phyloP scores from a whole-genome alignment of 2,329 filamentous ascomycete genomes.

The Exserohilum rostratum region DNA sequence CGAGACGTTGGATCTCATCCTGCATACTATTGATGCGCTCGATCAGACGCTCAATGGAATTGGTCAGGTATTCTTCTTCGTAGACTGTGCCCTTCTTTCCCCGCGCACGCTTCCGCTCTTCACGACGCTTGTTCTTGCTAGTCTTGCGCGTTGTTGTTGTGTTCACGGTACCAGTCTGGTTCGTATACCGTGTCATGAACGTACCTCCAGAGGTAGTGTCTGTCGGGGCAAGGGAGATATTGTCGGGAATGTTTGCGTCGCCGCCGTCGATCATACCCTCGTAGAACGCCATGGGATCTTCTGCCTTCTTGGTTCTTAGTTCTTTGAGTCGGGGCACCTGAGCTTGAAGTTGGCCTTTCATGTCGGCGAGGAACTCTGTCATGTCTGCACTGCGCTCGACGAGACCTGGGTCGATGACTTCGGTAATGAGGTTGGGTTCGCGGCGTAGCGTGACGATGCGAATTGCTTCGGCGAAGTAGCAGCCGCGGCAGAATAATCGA shows the following conservation, averaged over 20 bases:
- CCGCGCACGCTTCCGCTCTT: conserved; percentile 92
- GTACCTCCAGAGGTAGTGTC: conserved; percentile 78
- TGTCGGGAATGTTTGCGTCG: conserved; percentile 77
- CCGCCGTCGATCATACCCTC: conserved; percentile 64
- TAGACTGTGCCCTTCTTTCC: conserved; percentile 98
- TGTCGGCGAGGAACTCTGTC: conserved; percentile 92
- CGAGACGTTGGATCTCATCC: conserved; percentile 74
- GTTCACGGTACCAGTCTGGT: conserved; percentile 73
- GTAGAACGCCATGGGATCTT: conserved; percentile 87
- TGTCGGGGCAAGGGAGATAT: conserved; percentile 88
- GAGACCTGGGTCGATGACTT: conserved; percentile 77
- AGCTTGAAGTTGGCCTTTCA: conserved; percentile 79
- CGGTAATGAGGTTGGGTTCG: conserved; percentile 66
- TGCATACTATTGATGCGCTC: conserved; percentile 78
- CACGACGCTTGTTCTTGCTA: conserved; percentile 83
- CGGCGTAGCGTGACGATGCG: conserved; percentile 70
- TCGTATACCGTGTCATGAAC: conserved; percentile 91
- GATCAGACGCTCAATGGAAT: conserved; percentile 80
- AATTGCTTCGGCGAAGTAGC: conserved; percentile 86
- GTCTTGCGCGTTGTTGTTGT: conserved; percentile 79
- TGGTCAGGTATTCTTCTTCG: conserved; percentile 95
- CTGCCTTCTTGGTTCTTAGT: conserved; percentile 77
- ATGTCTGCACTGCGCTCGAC: conserved; percentile 80
- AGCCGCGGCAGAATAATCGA: conserved; percentile 82
- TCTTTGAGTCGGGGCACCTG: conserved; percentile 87